phyloP scores from a whole-genome alignment of 2,329 filamentous ascomycete genomes.

The Ophiostoma himal-ulmi region DNA sequence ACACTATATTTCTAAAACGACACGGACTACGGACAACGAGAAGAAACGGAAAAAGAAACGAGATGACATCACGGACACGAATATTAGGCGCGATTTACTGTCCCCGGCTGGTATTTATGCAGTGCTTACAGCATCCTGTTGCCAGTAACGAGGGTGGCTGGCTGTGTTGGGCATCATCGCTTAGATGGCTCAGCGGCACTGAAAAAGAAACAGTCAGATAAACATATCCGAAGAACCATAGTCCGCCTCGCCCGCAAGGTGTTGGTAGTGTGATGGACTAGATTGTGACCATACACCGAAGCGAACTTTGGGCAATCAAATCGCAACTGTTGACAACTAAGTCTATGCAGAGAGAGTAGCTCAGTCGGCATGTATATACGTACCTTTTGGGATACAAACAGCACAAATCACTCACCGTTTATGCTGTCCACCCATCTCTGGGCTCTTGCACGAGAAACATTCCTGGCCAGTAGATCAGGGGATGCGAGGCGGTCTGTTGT shows the following conservation, averaged over 20 bases:
- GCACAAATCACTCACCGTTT: neutral
- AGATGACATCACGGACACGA: neutral
- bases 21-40: no score
- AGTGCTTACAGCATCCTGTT: neutral
- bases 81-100: neutral
- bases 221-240: neutral
- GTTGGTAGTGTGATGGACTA: neutral
- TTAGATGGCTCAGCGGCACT: neutral
- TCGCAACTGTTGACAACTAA: no score
- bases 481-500: neutral
- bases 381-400: neutral
- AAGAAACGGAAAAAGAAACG: neutral
- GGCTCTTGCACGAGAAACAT: neutral
- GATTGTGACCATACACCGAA: neutral
- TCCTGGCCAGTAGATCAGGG: neutral
- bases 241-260: no score
- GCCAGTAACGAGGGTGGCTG: neutral
- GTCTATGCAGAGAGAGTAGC: no score
- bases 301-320: no score
- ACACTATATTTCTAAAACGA: neutral
- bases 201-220: neutral
- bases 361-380: no score
- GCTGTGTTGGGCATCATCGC: neutral
- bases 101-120: neutral
- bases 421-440: neutral